Evolutionary conservation across 1,284 basidiomycete species (phyloP).

Genomic region (Ceratobasidium sp.): DNA sequence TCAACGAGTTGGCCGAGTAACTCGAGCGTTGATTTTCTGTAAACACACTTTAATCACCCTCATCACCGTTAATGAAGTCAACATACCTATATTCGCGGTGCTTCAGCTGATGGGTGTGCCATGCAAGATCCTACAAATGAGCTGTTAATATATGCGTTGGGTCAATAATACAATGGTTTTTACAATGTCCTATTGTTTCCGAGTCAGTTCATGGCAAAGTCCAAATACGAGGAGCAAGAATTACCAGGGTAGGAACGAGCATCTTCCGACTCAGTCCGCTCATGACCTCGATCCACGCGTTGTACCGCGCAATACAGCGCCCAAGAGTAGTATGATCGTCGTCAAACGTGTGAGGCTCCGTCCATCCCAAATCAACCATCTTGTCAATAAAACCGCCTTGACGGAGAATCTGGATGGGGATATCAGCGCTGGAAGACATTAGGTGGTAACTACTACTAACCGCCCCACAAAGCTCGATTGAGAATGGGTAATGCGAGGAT

Average conservation of each 20-base stretch:
- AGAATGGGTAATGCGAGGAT: conserved; percentile 39
- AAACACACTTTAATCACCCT: not conserved
- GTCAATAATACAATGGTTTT: not conserved
- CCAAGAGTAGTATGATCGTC: conserved; percentile 35
- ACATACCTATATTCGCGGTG: conserved; percentile 46
- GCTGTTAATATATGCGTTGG: not conserved
- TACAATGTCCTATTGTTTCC: conserved; percentile 38
- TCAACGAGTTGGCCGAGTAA: conserved; percentile 42
- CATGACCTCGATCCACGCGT: conserved; percentile 57
- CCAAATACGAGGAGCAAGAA: not conserved
- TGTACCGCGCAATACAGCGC: conserved; percentile 47
- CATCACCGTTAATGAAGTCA: not conserved
- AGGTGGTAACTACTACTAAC: too few relatives aligned
- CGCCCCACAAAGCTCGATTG: conserved; percentile 43
- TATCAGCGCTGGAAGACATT: too few relatives aligned
- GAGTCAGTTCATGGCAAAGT: not conserved
- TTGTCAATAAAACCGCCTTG: conserved; percentile 63
- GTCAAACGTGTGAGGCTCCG: conserved; percentile 48
- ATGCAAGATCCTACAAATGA: conserved; percentile 51
- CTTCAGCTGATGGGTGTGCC: conserved; percentile 59
- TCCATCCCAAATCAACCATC: conserved; percentile 58
- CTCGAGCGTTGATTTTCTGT: conserved; percentile 34
- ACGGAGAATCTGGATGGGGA: conserved; percentile 50
- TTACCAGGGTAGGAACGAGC: conserved; percentile 45
- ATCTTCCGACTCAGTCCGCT: conserved; percentile 45